These are phyloP conservation scores for cucumber (Cucumis sativus) DNA, from an alignment of 306 rosid genomes.

Conservation along the genomic window DNA sequence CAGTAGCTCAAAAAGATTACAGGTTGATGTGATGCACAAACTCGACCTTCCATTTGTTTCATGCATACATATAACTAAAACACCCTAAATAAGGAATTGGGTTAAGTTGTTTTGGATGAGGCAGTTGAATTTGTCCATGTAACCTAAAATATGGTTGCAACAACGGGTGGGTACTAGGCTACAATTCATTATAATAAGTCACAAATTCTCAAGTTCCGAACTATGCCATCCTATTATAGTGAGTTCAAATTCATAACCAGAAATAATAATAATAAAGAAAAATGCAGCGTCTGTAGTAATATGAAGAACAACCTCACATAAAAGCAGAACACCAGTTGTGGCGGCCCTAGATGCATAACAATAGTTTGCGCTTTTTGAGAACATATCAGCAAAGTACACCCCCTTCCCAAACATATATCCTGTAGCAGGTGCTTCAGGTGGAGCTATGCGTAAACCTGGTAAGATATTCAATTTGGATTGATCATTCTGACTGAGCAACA, in stretches of 20 bases:
- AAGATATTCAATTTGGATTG: constrained; percentile 1
- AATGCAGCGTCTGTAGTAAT: background rate
- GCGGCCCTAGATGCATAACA: constrained; percentile 49
- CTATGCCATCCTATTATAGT: background rate
- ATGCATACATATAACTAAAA: background rate
- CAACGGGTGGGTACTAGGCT: background rate
- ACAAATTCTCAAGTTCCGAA: background rate
- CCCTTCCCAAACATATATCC: constrained; percentile 99
- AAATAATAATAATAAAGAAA: background rate
- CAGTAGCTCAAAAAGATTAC: background rate
- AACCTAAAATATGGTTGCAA: background rate
- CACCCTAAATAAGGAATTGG: background rate
- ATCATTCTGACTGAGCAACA: constrained; percentile 7
- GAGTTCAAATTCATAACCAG: background rate
- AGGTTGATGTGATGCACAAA: background rate
- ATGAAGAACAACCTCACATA: constrained; percentile 65
- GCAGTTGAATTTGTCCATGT: background rate
- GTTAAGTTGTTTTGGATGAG: background rate
- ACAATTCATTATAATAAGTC: background rate
- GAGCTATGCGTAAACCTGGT: constrained; percentile 93
- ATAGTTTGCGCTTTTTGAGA: constrained; percentile 97
- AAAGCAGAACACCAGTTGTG: constrained; percentile 69
- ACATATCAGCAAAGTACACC: constrained; percentile 94
- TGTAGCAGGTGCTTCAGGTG: constrained; percentile 89
- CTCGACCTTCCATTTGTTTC: background rate